Base-by-base conservation (phyloP, 129 eudicot species). In the Deinandra increscens region DNA sequence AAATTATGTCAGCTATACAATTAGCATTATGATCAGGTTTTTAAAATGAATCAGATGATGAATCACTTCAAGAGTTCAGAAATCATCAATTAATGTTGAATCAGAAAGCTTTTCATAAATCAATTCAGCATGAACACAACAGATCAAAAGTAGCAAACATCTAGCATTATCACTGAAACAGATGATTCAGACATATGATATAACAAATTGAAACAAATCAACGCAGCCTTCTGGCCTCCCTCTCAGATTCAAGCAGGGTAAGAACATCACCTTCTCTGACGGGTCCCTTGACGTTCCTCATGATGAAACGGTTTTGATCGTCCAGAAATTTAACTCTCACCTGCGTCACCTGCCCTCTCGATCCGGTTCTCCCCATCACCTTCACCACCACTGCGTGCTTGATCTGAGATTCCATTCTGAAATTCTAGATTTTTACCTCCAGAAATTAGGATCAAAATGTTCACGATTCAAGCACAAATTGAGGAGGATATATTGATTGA, bases 331-430 rank as follows among this genome's bases (percentile, higher is more conserved):
- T 74, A 9, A 80, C 83, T 6, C 83, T 68, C 67, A 79, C 83
- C 14, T 79, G 83, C 4, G 79, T 79, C 66, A 79, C 83, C 12
- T 79, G 83, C 6, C 83, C 83, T 75, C 83, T 74, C 1, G 83
- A 80, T 74, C 83, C 84, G 6, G 84, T 81, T 34, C 81, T 74
- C 9, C 84, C 84, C 81, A 81, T 81, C 38, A 81, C 81, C 42
- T 81, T 81, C 61, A 81, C 84, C 43, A 75, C 84, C 10, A 75
- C 75, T 12, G 84, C 84, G 59, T 73, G 83, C 62, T 79, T 79
- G 54, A 79, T 79, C 13, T 63, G 72, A 1, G 83, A 79, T 44
- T 79, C 83, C 83, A 79, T 79, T 79, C 43, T 19, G 62, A 50
- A 66, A 59, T 15, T 44, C 70, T 73, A 44, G 11, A 43, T 12